These are phyloP conservation scores for Leccinum imitatum DNA, from an alignment of 768 basidiomycete genomes.

Conservation along the genomic window DNA sequence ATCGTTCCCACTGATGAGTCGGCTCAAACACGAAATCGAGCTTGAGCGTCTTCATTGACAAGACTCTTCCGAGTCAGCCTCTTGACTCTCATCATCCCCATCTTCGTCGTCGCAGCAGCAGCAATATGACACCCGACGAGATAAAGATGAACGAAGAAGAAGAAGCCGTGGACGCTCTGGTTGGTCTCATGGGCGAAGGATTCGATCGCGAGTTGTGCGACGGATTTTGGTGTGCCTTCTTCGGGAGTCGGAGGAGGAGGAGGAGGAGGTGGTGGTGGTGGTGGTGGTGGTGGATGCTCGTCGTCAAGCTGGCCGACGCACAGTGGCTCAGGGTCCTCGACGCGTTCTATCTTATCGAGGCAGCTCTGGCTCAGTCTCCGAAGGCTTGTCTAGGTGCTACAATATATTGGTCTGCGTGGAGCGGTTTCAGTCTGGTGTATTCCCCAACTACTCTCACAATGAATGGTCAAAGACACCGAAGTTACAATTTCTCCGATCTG, in stretches of 20 bases:
- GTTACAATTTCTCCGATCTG: neutral
- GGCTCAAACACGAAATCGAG: neutral
- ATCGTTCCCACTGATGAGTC: neutral
- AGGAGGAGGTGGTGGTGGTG: neutral
- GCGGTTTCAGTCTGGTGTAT: neutral
- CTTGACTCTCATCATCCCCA: neutral
- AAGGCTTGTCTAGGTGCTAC: neutral
- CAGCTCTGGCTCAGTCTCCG: neutral
- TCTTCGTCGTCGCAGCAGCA: neutral
- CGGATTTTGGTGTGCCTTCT: conserved; percentile 40
- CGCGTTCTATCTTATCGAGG: neutral
- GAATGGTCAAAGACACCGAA: neutral
- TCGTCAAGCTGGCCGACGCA: conserved; percentile 2
- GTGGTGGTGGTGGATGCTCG: neutral
- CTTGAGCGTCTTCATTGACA: neutral
- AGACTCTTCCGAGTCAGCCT: neutral
- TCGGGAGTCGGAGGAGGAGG: neutral
- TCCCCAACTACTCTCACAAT: neutral
- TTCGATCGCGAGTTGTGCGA: conserved; percentile 47
- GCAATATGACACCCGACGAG: conserved; percentile 16
- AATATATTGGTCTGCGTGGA: neutral
- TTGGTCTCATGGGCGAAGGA: conserved; percentile 39
- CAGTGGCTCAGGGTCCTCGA: neutral
- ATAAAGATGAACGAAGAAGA: conserved; percentile 24
- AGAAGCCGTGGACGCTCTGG: conserved; percentile 34